These are phyloP conservation scores for Barnettozyma siamensis DNA, from an alignment of 805 yeast genomes.

Conservation along the genomic window DNA sequence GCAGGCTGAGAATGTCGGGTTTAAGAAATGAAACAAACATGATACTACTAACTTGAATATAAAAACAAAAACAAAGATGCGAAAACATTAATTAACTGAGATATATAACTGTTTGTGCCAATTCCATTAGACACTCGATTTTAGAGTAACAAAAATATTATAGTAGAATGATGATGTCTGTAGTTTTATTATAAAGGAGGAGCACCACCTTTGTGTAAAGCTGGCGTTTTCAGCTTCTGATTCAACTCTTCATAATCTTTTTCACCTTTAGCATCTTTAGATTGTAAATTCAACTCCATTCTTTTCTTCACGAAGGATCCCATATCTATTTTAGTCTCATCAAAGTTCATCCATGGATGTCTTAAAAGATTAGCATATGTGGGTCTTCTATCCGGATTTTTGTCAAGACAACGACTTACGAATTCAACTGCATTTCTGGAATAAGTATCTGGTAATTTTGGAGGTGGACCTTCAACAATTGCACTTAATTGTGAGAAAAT, in stretches of 20 bases:
- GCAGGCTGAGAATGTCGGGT: too few relatives aligned
- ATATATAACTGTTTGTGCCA: too few relatives aligned
- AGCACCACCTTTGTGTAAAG: conserved; percentile 29
- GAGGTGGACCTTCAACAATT: conserved; percentile 94
- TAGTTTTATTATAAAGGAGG: background rate
- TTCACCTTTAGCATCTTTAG: conserved; percentile 16
- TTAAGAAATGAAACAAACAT: too few relatives aligned
- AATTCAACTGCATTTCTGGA: conserved; percentile 78
- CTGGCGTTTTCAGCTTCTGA: conserved; percentile 24
- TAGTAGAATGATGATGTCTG: too few relatives aligned
- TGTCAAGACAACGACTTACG: conserved; percentile 70
- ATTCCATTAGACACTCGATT: too few relatives aligned
- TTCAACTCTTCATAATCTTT: conserved; percentile 22
- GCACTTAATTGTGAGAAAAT: conserved; percentile 92
- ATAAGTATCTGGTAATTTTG: conserved; percentile 62
- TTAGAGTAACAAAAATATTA: too few relatives aligned
- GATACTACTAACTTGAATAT: too few relatives aligned
- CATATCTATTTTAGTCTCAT: conserved; percentile 31
- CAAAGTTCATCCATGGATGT: conserved; percentile 75
- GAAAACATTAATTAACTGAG: too few relatives aligned
- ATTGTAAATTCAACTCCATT: conserved; percentile 24
- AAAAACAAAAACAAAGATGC: too few relatives aligned
- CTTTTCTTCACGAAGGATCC: conserved; percentile 32
- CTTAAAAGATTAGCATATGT: conserved; percentile 65
- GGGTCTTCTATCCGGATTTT: conserved; percentile 78